A percentile compares a stretch with the other conserved stretches of the same genome.
phyloP scores from a whole-genome alignment of 805 yeast genomes.

The Monosporozyma servazzii region DNA sequence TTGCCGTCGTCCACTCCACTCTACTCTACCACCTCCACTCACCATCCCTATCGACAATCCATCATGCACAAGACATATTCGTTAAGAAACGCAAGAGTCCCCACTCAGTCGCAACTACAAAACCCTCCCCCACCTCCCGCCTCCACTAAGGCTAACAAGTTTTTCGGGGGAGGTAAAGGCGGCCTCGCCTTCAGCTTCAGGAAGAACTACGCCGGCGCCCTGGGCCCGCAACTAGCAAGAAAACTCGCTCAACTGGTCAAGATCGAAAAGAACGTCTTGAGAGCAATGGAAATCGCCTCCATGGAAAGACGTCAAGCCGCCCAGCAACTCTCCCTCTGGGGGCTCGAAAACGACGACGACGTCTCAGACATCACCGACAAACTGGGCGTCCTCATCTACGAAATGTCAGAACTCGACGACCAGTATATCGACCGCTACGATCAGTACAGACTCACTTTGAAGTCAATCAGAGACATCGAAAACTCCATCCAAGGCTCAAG shows the following conservation, averaged over 20 bases:
- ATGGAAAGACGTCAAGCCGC: conserved; percentile 76
- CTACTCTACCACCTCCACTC: no score
- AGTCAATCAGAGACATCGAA: conserved; percentile 75
- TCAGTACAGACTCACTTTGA: conserved; percentile 74
- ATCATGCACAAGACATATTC: conserved; percentile 97
- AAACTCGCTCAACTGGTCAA: conserved; percentile 66
- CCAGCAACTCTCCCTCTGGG: conserved; percentile 76
- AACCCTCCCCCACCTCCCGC: conserved; percentile 93
- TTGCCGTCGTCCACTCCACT: no score
- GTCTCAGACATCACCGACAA: conserved; percentile 82
- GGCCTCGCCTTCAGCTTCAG: conserved; percentile 46
- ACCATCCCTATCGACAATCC: not conserved
- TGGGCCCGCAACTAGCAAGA: conserved; percentile 73
- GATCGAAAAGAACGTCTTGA: conserved; percentile 73
- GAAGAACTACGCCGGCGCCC: conserved; percentile 64
- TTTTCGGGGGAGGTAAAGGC: conserved; percentile 94
- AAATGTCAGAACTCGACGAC: conserved; percentile 79
- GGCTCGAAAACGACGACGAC: conserved; percentile 78
- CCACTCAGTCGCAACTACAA: conserved; percentile 91
- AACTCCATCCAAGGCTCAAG: conserved; percentile 82
- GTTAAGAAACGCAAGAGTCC: conserved; percentile 88
- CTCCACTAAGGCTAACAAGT: conserved; percentile 59
- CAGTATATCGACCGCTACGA: conserved; percentile 81
- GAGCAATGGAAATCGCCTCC: conserved; percentile 69
- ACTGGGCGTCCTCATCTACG: conserved; percentile 72